Base-by-base conservation (phyloP, 371 early-diverging fungal species). In the Rhizomucor miehei region DNA sequence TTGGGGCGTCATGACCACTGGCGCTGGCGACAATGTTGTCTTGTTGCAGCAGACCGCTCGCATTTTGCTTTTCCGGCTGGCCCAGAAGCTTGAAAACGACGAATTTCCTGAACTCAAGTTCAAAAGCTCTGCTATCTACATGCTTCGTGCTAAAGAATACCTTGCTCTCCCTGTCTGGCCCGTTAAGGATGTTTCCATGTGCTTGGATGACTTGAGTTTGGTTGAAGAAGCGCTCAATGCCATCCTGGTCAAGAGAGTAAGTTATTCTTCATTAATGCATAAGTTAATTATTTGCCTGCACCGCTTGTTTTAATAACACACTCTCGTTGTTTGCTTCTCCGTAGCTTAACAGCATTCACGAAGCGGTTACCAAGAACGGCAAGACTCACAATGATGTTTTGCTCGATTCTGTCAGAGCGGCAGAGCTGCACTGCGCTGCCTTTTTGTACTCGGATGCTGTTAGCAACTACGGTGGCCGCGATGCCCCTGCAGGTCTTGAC, bases 11-110 rank as follows among this genome's bases (percentile, higher is more conserved):
- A 66, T 82, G 63, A 89, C 87, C 0, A 89, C 89, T 6, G 85
- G 89, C 38, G 89, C 81, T 51, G 89, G 89, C 47, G 89, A 89
- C 50, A 87, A 89, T 51, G 81, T 77, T 8, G 84, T 84, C 1
- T 53, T 88, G 63, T 67, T 84, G 54, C 84, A 86, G 46, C 89
- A 89, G 56, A 64, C 79, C 2, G 71, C 84, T 24, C 56, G 63
- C 9, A 63, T 67, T 35, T 51, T 67, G 14, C 37, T 67, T 8
- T 51, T 56, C 36, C 59, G 59, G 29, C 57, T 74, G 21, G 51
- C 59, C 5, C 63, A 68, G 36, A 48, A 58, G 23, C 54, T 70
- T 37, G 64, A 69, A 21, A 47, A 46, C 23, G 59, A 67, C 20
- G 37, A 47, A 0, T 70, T 57, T 39, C 71, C 68, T 16, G 48